phyloP scores from a whole-genome alignment of 768 basidiomycete genomes.

The Tubosaeta sp. region DNA sequence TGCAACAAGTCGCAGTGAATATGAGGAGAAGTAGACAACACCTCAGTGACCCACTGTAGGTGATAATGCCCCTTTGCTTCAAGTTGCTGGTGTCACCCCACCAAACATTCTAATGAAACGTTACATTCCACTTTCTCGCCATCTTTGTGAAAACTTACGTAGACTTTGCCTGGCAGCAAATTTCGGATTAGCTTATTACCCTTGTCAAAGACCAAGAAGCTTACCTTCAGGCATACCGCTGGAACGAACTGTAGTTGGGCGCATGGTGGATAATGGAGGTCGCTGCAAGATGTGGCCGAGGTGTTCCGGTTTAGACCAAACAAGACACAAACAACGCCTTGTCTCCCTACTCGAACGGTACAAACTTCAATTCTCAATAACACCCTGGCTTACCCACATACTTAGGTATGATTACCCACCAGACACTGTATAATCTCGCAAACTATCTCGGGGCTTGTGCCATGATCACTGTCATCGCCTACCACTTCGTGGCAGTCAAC shows the following conservation, averaged over 20 bases:
- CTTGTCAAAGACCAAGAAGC: constrained; percentile 14
- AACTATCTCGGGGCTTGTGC: constrained; percentile 81
- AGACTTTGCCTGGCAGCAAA: constrained; percentile 60
- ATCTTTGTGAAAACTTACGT: constrained; percentile 51
- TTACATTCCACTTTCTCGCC: constrained; percentile 1
- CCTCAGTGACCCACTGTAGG: constrained; percentile 64
- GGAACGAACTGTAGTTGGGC: constrained; percentile 45
- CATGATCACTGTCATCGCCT: constrained; percentile 83
- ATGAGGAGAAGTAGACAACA: not conserved
- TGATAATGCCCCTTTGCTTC: constrained; percentile 71
- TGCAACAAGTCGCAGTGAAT: not conserved
- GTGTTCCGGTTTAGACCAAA: constrained; percentile 32
- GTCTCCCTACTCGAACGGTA: constrained; percentile 15
- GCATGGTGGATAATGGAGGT: constrained; percentile 36
- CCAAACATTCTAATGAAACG: constrained; percentile 65
- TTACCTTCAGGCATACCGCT: constrained; percentile 84
- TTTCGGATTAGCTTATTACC: constrained; percentile 1
- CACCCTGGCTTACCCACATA: constrained; percentile 4
- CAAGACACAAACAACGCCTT: constrained; percentile 28
- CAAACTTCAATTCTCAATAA: not conserved
- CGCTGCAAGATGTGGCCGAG: constrained; percentile 16
- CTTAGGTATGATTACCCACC: constrained; percentile 69
- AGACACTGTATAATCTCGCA: constrained; percentile 76
- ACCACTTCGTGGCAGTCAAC: constrained; percentile 90
- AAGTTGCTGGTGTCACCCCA: constrained; percentile 77